phyloP scores from a whole-genome alignment of 192 early-diverging fungal species.

The Coemansia sp. region DNA sequence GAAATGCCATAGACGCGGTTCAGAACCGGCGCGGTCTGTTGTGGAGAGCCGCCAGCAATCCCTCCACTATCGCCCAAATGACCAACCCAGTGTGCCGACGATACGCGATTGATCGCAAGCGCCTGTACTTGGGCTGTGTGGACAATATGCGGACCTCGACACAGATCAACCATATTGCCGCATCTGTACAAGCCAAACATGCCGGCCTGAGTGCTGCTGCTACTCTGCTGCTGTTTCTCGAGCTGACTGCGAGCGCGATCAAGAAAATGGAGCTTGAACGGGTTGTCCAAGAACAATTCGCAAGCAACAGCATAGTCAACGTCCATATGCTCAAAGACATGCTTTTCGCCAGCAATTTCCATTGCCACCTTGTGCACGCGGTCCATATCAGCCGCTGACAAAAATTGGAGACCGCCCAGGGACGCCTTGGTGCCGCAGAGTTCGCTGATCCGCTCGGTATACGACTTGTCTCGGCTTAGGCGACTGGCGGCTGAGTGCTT shows the following conservation, averaged over 20 bases:
- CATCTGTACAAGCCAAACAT: conserved; percentile 69
- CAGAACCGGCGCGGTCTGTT: conserved; percentile 59
- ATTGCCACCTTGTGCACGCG: conserved; percentile 58
- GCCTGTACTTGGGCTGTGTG: conserved; percentile 64
- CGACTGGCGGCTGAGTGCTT: conserved; percentile 14
- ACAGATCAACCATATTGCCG: conserved; percentile 76
- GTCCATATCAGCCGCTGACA: conserved; percentile 57
- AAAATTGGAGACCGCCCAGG: conserved; percentile 41
- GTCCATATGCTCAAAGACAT: conserved; percentile 66
- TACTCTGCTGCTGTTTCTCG: neutral
- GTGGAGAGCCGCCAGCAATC: neutral
- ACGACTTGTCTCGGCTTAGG: conserved; percentile 4
- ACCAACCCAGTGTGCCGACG: conserved; percentile 65
- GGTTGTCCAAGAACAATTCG: conserved; percentile 70
- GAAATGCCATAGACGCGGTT: conserved; percentile 77
- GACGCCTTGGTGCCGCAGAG: conserved; percentile 19
- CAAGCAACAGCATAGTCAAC: conserved; percentile 63
- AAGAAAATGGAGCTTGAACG: conserved; percentile 76
- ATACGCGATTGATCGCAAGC: conserved; percentile 60
- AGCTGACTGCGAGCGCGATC: conserved; percentile 18
- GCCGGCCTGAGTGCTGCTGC: conserved; percentile 8
- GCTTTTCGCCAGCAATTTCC: conserved; percentile 58
- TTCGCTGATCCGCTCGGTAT: conserved; percentile 29
- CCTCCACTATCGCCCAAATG: conserved; percentile 9
- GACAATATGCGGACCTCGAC: conserved; percentile 77